Percentiles rank a stretch among this genome's conserved stretches.
phyloP scores from a whole-genome alignment of 257 asterid species.

The Misopates orontium region DNA sequence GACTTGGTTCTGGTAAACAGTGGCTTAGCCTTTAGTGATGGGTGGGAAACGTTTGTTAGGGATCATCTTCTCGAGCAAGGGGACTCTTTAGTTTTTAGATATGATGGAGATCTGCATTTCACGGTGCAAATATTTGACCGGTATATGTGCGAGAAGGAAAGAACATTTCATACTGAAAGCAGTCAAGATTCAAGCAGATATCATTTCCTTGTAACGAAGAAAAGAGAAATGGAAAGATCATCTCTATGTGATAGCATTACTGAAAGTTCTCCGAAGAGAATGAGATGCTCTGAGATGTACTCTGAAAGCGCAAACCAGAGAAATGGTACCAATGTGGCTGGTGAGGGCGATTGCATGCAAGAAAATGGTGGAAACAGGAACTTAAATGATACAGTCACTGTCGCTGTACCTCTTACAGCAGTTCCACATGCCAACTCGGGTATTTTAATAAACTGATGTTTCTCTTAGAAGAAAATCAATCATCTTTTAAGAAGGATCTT shows the following conservation, averaged over 20 bases:
- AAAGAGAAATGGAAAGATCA: conserved; percentile 61
- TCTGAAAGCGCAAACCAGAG: conserved; percentile 40
- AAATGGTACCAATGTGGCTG: conserved; percentile 26
- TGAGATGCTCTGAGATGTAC: conserved; percentile 47
- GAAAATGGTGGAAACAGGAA: conserved; percentile 37
- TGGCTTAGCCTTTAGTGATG: conserved; percentile 42
- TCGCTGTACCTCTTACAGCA: conserved; percentile 52
- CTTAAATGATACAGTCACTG: conserved; percentile 42
- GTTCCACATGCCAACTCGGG: conserved; percentile 49
- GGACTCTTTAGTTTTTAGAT: conserved; percentile 58
- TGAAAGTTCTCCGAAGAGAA: conserved; percentile 67
- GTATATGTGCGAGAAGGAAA: conserved; percentile 77
- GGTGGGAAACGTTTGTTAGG: conserved; percentile 51
- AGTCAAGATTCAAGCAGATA: conserved; percentile 53
- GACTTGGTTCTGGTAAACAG: conserved; percentile 33
- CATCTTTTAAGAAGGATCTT: background rate
- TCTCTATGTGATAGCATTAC: conserved; percentile 43
- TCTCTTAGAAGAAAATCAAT: too few relatives aligned
- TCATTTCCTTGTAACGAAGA: conserved; percentile 35
- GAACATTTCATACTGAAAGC: conserved; percentile 54
- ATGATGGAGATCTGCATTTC: conserved; percentile 70
- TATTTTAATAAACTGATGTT: conserved; percentile 14
- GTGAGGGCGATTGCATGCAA: conserved; percentile 34
- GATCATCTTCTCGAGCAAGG: conserved; percentile 59
- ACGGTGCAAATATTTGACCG: conserved; percentile 72